phyloP scores from a whole-genome alignment of 306 rosid species.

The Rosa multiflora region DNA sequence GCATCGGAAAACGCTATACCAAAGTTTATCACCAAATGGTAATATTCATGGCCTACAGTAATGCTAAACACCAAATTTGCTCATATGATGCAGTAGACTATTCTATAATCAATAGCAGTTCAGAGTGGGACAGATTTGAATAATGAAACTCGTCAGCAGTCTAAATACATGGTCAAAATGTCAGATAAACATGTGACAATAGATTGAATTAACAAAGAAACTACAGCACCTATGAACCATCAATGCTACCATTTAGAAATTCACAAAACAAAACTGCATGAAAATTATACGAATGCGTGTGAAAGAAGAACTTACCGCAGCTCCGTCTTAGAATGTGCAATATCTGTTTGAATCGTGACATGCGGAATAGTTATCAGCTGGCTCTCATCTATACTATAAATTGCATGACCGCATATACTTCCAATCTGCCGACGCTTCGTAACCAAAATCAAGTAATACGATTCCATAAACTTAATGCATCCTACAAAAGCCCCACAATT shows the following conservation, averaged over 20 bases:
- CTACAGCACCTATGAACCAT: no score
- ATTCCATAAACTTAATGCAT: conserved; percentile 88
- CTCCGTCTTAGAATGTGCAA: conserved; percentile 89
- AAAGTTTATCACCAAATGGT: neutral
- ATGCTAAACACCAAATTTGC: neutral
- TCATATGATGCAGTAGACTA: neutral
- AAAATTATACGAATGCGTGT: neutral
- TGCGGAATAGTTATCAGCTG: conserved; percentile 85
- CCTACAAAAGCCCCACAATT: conserved; percentile 40
- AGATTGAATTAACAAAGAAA: no score
- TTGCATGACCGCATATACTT: conserved; percentile 82
- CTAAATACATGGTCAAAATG: neutral
- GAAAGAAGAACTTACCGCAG: conserved; percentile 42
- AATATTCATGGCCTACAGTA: neutral
- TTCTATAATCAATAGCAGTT: neutral
- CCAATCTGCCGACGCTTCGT: conserved; percentile 94
- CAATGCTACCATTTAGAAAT: neutral
- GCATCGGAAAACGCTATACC: neutral
- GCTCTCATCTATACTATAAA: conserved; percentile 78
- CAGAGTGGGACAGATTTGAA: neutral
- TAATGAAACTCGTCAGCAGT: neutral
- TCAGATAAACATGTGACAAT: no score
- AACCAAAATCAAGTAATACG: conserved; percentile 83
- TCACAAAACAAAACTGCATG: neutral
- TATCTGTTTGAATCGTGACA: conserved; percentile 71